Percentiles rank a stretch among this genome's conserved stretches.
These are phyloP conservation scores for Pleomassaria siparia DNA, from an alignment of 2,329 filamentous ascomycete species.

Conservation along the genomic window DNA sequence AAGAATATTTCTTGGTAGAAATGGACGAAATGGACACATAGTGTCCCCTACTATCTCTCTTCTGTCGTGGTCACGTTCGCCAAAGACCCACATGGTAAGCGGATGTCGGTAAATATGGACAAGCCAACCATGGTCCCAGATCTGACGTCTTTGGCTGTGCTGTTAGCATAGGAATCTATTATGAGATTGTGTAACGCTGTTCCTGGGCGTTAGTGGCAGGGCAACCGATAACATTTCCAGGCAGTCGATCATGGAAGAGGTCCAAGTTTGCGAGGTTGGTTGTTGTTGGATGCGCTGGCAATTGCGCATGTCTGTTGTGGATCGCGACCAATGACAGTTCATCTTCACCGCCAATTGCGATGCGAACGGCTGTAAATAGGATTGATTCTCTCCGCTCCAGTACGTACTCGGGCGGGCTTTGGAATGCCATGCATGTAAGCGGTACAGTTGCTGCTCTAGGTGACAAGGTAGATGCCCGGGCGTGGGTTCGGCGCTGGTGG, in stretches of 20 bases:
- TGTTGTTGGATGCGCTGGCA: neutral
- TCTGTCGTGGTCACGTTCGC: too few relatives aligned
- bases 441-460: neutral
- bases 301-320: too few relatives aligned
- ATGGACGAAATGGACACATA: too few relatives aligned
- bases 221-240: slow-evolving; percentile 14
- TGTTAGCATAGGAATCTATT: slow-evolving; percentile 1
- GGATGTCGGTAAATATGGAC: too few relatives aligned
- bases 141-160: neutral
- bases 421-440: neutral
- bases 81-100: too few relatives aligned
- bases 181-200: slow-evolving; percentile 13
- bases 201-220: slow-evolving; percentile 9
- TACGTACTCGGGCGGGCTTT: slow-evolving; percentile 23
- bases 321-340: slow-evolving; percentile 28
- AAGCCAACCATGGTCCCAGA: neutral
- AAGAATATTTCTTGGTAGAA: too few relatives aligned
- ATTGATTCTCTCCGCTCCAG: slow-evolving; percentile 18
- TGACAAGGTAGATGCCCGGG: slow-evolving; percentile 3
- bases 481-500: slow-evolving; percentile 11
- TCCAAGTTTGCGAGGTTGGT: neutral
- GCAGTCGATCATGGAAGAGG: slow-evolving; percentile 13
- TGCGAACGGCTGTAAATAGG: slow-evolving; percentile 29
- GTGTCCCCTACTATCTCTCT: too few relatives aligned
- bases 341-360: slow-evolving; percentile 40